phyloP scores from a whole-genome alignment of 1,284 basidiomycete species.

The Ceratobasidium sp. region DNA sequence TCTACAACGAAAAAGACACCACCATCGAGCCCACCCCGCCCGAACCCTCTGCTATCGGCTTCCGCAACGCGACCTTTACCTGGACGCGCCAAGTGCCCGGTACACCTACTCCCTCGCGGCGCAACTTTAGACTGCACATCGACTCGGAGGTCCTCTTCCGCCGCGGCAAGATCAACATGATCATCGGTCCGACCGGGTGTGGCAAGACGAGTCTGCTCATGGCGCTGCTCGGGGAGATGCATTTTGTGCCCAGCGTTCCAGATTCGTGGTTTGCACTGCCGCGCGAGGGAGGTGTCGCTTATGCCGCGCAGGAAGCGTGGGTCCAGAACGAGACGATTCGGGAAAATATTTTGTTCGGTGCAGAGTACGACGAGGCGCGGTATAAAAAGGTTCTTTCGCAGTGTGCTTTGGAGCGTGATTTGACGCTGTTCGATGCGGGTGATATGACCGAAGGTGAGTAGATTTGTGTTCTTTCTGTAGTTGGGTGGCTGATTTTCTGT shows the following conservation, averaged over 20 bases:
- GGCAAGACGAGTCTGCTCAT: conserved; percentile 64
- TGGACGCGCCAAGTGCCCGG: conserved; percentile 58
- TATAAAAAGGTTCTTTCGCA: conserved; percentile 62
- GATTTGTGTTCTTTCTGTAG: background rate
- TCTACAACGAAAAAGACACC: conserved; percentile 57
- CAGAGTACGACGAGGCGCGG: conserved; percentile 63
- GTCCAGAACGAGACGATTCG: conserved; percentile 70
- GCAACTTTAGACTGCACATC: conserved; percentile 64
- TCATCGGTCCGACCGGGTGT: conserved; percentile 69
- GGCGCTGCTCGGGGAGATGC: conserved; percentile 65
- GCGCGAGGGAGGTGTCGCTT: conserved; percentile 74
- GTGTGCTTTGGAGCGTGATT: conserved; percentile 60
- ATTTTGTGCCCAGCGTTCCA: conserved; percentile 65
- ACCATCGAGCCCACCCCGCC: conserved; percentile 54
- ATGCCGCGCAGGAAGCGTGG: conserved; percentile 84
- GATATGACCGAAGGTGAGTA: conserved; percentile 70
- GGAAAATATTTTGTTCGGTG: conserved; percentile 69
- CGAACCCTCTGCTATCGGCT: conserved; percentile 57
- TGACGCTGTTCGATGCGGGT: conserved; percentile 66
- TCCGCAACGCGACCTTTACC: conserved; percentile 61
- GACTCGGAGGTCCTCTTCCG: conserved; percentile 68
- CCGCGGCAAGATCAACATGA: conserved; percentile 68
- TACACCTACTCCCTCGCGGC: conserved; percentile 48
- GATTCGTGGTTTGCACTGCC: conserved; percentile 76
- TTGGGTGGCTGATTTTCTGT: background rate